These are phyloP conservation scores for Malus sylvestris DNA, from an alignment of 306 rosid genomes.

Conservation along the genomic window DNA sequence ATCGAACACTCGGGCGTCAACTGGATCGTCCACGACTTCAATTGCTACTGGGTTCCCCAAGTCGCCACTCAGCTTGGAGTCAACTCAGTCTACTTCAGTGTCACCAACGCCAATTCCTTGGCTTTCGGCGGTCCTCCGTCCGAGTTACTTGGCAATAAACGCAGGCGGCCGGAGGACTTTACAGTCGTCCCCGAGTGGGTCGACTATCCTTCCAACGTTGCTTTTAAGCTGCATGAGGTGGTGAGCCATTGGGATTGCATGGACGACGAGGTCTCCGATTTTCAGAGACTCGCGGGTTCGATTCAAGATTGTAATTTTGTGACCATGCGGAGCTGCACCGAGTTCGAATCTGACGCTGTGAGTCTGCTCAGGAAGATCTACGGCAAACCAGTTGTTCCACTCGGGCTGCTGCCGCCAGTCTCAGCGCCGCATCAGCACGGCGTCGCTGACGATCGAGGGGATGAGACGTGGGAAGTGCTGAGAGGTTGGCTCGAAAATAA, in stretches of 20 bases:
- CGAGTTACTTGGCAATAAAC: background rate
- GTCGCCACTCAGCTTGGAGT: background rate
- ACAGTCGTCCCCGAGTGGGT: conserved; percentile 18
- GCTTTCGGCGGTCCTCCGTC: background rate
- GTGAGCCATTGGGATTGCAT: conserved; percentile 6
- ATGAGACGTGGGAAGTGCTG: background rate
- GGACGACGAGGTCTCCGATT: conserved; percentile 16
- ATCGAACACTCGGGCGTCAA: background rate
- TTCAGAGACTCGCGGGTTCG: background rate
- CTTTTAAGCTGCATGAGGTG: conserved; percentile 10
- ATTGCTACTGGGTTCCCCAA: background rate
- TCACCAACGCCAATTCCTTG: background rate
- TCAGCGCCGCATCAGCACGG: background rate
- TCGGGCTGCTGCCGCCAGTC: conserved; percentile 8
- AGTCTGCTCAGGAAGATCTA: conserved; percentile 3
- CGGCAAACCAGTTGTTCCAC: conserved; percentile 18
- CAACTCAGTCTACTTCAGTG: background rate
- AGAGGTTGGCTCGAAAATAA: conserved; percentile 12
- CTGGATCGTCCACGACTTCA: conserved; percentile 20
- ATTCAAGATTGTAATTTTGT: background rate
- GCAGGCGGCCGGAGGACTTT: conserved; percentile 13
- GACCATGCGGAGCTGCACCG: background rate
- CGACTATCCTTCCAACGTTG: background rate
- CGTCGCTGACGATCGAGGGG: background rate
- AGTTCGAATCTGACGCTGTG: conserved; percentile 9